Evolutionary conservation across 192 early-diverging fungal genomes (phyloP).

Genomic region (Entomortierella lignicola): DNA sequence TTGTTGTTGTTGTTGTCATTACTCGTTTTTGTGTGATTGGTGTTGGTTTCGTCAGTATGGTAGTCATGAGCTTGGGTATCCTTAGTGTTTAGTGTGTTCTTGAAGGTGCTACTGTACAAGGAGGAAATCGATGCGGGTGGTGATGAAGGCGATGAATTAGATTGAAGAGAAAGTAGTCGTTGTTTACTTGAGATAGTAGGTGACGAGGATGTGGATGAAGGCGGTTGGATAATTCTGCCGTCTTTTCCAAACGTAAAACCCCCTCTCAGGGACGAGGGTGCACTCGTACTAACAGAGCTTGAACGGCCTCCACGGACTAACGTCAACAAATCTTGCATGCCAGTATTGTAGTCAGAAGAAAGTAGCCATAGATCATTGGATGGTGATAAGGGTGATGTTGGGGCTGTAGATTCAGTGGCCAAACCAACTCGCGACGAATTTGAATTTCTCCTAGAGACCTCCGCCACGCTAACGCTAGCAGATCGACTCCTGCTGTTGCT

Average conservation of each 20-base stretch:
- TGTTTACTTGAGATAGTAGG: slow-evolving; percentile 3
- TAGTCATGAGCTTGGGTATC: slow-evolving; percentile 46
- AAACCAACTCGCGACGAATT: neutral
- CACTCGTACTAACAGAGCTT: slow-evolving; percentile 37
- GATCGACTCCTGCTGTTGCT: slow-evolving; percentile 33
- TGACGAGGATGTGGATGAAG: slow-evolving; percentile 7
- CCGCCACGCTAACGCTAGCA: slow-evolving; percentile 29
- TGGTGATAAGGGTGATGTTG: neutral
- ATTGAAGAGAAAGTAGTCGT: slow-evolving; percentile 14
- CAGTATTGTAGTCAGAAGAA: slow-evolving; percentile 46
- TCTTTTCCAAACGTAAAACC: slow-evolving; percentile 35
- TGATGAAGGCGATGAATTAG: slow-evolving; percentile 1
- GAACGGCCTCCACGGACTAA: slow-evolving; percentile 48
- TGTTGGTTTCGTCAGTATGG: slow-evolving; percentile 15
- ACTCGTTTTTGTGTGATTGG: slow-evolving; percentile 4
- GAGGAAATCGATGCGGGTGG: slow-evolving; percentile 20
- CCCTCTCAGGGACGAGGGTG: slow-evolving; percentile 25
- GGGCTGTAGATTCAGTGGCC: neutral
- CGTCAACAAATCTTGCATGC: slow-evolving; percentile 47
- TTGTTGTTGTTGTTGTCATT: slow-evolving; percentile 15
- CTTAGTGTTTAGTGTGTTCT: slow-evolving; percentile 11
- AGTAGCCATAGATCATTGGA: slow-evolving; percentile 37
- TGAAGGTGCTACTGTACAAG: slow-evolving; percentile 18
- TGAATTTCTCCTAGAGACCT: slow-evolving; percentile 1
- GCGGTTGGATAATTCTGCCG: slow-evolving; percentile 21